Percentiles rank a stretch among this genome's conserved stretches.
Evolutionary conservation across 257 asterid species (phyloP).

Genomic region (Paraleonurus japonicus): DNA sequence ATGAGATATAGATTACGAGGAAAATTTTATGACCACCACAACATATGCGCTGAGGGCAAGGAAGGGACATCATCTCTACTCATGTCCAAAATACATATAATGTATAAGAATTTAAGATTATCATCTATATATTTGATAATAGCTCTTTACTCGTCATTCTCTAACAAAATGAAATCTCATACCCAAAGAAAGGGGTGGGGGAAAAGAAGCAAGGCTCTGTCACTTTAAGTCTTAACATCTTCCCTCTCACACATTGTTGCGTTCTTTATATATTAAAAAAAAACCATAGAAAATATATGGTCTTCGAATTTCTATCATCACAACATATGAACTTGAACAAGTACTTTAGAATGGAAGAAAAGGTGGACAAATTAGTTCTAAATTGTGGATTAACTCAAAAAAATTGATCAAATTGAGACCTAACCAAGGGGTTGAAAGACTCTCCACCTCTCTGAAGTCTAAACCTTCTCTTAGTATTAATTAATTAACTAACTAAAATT

Average conservation of each 20-base stretch:
- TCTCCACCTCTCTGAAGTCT: neutral
- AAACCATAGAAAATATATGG: neutral
- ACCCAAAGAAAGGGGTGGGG: neutral
- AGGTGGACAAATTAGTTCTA: neutral
- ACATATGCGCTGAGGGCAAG: neutral
- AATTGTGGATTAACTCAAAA: neutral
- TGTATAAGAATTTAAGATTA: neutral
- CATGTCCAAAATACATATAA: neutral
- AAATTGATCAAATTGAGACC: neutral
- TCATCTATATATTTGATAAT: neutral
- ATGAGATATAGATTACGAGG: neutral
- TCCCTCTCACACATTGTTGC: too few relatives aligned
- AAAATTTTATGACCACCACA: neutral
- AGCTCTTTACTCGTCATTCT: neutral
- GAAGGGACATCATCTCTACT: neutral
- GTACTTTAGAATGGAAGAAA: neutral
- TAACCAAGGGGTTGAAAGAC: neutral
- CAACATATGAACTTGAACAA: neutral
- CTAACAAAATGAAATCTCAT: too few relatives aligned
- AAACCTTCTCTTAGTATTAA: neutral
- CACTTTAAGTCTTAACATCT: too few relatives aligned
- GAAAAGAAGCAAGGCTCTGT: neutral
- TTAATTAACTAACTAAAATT: neutral
- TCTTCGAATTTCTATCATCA: neutral
- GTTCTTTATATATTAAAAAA: too few relatives aligned